phyloP scores from a whole-genome alignment of 345 rosid species.

The Gynandropsis gynandra region DNA sequence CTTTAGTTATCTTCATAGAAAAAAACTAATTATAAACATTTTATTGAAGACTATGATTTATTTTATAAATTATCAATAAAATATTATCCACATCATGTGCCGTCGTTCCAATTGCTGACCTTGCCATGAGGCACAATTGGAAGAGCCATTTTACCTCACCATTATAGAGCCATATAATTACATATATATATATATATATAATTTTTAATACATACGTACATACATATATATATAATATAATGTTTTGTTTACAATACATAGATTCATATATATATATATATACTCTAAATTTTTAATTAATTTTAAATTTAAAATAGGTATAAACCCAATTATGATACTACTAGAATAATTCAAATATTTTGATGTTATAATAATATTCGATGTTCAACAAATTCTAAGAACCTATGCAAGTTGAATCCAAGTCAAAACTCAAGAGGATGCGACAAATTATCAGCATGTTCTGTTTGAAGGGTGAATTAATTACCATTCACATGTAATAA shows the following conservation, averaged over 20 bases:
- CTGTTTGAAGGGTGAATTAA: neutral
- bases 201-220: too few relatives aligned
- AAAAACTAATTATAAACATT: constrained; percentile 19
- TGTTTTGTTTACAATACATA: too few relatives aligned
- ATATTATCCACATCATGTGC: constrained; percentile 23
- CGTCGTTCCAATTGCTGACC: constrained; percentile 28
- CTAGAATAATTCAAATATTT: too few relatives aligned
- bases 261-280: too few relatives aligned
- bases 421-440: constrained; percentile 23
- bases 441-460: constrained; percentile 25
- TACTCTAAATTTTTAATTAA: too few relatives aligned
- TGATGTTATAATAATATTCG: too few relatives aligned
- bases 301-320: too few relatives aligned
- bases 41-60: constrained; percentile 12
- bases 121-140: constrained; percentile 28
- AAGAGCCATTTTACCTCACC: constrained; percentile 23
- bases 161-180: constrained; percentile 18
- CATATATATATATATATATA: neutral
- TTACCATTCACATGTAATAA: neutral
- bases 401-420: constrained; percentile 16
- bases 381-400: neutral
- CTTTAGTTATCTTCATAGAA: constrained; percentile 21
- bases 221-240: too few relatives aligned
- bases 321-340: too few relatives aligned
- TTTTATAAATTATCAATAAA: constrained; percentile 6